Base-by-base conservation (phyloP, 1,284 basidiomycete genomes). In the Microbotryum intermedium region DNA sequence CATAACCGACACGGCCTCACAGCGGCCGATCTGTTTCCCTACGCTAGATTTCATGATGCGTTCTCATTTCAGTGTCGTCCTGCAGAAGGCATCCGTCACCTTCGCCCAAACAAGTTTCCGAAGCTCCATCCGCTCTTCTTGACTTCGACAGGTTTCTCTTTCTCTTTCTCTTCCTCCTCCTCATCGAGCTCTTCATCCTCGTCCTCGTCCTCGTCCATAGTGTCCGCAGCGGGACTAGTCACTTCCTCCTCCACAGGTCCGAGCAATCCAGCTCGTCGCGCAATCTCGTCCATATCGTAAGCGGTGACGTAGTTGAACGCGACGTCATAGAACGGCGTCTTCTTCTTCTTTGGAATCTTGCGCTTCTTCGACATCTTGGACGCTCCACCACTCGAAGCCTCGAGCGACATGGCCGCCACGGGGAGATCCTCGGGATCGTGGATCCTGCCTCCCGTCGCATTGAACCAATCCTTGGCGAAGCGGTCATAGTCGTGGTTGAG, bases 261-360 rank as follows among this genome's bases (percentile, higher is more conserved):
- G 28, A 26, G 34, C 53, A 61, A n/a, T 10, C 62, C 62, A 3
- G 65, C 65, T 34, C 52, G 50, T 30, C 50, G 44, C 28, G 65
- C 65, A 20, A 94, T 76, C 53, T 82, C 78, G 50, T 89, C 87
- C 82, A 92, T 85, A 39, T 67, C 69, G 44, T 70, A 69, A 9
- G 61, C 70, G 88, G 87, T 83, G 57, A 90, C 84, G 70, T 93
- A 94, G 75, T 93, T 94, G 72, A 91, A 83, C n/a, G 90, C 91
- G 66, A 90, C 87, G 73, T 94, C 89, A 75, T 91, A 94, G 79
- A 94, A 94, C 39, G 90, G 72, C 28, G 30, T 39, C 44, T 21
- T 88, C 73, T 92, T 92, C 76, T 85, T 84, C 74, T 83, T 77
- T 39, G 34, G 18, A 39, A 18, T 39, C 30, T 77, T 72, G 26